phyloP scores from a whole-genome alignment of 1,139 yeast species.

The Zygosaccharomyces sapae region DNA sequence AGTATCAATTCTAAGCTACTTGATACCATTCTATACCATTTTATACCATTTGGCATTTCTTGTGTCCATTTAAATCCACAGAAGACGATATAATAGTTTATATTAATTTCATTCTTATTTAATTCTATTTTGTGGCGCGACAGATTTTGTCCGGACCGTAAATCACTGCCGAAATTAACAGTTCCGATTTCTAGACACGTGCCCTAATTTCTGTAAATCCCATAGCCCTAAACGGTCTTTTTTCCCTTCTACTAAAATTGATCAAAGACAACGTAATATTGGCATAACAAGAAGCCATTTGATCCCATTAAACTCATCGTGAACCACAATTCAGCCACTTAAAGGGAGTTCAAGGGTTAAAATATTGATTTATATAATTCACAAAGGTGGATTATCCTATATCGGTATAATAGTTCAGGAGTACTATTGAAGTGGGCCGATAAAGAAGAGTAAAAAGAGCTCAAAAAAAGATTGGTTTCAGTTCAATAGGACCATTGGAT shows the following conservation, averaged over 20 bases:
- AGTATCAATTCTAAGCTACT: no score
- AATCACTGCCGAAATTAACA: not conserved
- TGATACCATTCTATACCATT: no score
- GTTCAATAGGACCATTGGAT: not conserved
- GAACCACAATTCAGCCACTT: not conserved
- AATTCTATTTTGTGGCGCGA: not conserved
- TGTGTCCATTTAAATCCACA: no score
- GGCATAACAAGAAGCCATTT: not conserved
- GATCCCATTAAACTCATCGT: not conserved
- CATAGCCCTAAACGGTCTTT: slow-evolving; percentile 1
- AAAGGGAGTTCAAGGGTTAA: not conserved
- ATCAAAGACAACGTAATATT: not conserved
- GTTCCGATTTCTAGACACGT: not conserved
- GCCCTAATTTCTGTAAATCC: not conserved
- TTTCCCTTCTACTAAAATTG: not conserved
- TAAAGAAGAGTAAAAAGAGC: not conserved
- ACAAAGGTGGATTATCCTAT: not conserved
- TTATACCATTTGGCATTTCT: no score
- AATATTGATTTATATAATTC: not conserved
- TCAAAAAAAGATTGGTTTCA: not conserved
- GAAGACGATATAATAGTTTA: no score
- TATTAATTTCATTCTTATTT: not conserved
- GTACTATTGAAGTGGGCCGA: not conserved
- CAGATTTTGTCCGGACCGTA: slow-evolving; percentile 2
- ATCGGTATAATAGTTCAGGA: not conserved